Evolutionary conservation across 2,329 filamentous ascomycete genomes (phyloP).

Genomic region (Venturiaceae sp.): DNA sequence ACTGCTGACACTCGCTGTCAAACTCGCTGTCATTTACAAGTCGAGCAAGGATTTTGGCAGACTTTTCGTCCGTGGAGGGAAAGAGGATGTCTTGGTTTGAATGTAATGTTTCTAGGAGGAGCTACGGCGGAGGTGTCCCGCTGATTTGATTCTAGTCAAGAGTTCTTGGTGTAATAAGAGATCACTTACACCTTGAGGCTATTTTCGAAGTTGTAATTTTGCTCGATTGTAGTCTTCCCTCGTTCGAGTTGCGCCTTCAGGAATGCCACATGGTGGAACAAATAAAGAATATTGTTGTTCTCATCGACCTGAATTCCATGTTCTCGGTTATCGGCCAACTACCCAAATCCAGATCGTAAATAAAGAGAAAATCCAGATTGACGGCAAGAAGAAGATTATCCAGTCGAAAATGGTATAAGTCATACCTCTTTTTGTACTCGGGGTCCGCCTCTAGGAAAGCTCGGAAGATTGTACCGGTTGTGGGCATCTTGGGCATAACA

Average conservation of each 20-base stretch:
- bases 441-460: too few species aligned
- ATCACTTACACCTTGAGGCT: not conserved
- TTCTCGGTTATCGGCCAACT: too few species aligned
- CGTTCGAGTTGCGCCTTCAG: constrained; percentile 6
- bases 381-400: too few species aligned
- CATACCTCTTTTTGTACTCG: too few species aligned
- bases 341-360: too few species aligned
- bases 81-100: not conserved
- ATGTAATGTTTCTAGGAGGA: not conserved
- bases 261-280: constrained; percentile 6
- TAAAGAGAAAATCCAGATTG: too few species aligned
- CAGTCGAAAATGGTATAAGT: too few species aligned
- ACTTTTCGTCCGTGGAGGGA: not conserved
- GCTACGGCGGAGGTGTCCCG: not conserved
- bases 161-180: too few species aligned
- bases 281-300: not conserved
- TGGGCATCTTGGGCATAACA: too few species aligned
- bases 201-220: not conserved
- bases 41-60: not conserved
- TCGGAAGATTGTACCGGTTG: too few species aligned
- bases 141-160: too few species aligned
- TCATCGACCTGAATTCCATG: too few species aligned
- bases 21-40: not conserved
- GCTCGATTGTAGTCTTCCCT: not conserved
- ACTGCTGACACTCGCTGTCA: not conserved